A percentile compares a stretch with the other conserved stretches of the same genome.
Evolutionary conservation across 169 alveolate genomes (phyloP).

Genomic region (Cryptosporidium viatorum): DNA sequence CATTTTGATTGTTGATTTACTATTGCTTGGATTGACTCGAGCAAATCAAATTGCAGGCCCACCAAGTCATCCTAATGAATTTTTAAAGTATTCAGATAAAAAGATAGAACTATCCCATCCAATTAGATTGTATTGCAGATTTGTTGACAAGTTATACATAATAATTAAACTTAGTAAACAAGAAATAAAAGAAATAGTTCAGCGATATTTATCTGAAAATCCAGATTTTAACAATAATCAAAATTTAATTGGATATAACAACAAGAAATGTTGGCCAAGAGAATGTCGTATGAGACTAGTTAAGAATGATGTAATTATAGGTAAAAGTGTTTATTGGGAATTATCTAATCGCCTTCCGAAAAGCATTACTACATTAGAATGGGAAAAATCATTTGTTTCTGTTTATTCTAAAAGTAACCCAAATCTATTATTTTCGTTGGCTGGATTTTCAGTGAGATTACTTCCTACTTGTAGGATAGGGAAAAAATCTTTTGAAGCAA

Average conservation of each 20-base stretch:
- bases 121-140: conserved; percentile 96
- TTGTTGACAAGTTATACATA: conserved; percentile 94
- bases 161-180: conserved; percentile 94
- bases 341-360: conserved; percentile 99
- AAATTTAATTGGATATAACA: conserved; percentile 98
- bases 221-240: conserved; percentile 99
- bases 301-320: conserved; percentile 98
- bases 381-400: conserved; percentile 98
- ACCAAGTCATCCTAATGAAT: conserved; percentile 95
- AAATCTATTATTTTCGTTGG: conserved; percentile 96
- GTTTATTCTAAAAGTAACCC: conserved; percentile 99
- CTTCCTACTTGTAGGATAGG: conserved; percentile 91
- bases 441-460: conserved; percentile 98
- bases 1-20: conserved; percentile 82
- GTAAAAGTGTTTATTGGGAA: conserved; percentile 99
- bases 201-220: conserved; percentile 98
- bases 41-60: conserved; percentile 99
- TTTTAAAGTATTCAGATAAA: conserved; percentile 93
- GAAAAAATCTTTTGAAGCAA: conserved; percentile 37
- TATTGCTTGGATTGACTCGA: conserved; percentile 97
- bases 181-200: conserved; percentile 96
- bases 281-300: conserved; percentile 99
- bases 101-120: conserved; percentile 98
- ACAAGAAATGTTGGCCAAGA: conserved; percentile 99
- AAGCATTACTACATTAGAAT: conserved; percentile 96